Conservation (phyloP, 129 eudicot species). For the Cynara cardunculus region DNA sequence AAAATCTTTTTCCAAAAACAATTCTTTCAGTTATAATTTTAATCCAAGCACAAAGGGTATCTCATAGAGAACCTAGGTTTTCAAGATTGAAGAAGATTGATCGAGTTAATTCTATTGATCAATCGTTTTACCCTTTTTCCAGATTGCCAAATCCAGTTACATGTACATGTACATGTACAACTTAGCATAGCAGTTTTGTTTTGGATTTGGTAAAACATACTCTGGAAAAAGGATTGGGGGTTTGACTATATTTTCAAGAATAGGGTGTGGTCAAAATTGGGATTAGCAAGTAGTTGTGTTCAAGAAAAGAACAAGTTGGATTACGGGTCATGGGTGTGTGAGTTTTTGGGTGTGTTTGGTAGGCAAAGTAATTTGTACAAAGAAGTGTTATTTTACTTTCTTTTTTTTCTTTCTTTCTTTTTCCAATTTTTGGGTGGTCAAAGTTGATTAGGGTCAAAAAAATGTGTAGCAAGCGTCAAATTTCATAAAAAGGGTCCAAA, state of each 20-base stretch:
- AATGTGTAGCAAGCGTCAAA: not conserved
- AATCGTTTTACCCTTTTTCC: not conserved
- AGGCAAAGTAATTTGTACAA: conserved; percentile 5
- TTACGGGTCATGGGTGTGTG: not conserved
- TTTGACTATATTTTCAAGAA: conserved; percentile 18
- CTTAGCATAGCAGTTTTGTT: conserved; percentile 4
- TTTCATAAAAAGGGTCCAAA: conserved; percentile 1
- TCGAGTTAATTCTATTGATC: not conserved
- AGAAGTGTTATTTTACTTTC: not conserved
- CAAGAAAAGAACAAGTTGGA: conserved; percentile 18
- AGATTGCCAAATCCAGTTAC: not conserved
- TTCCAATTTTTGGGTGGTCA: conserved; percentile 6
- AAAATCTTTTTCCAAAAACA: not conserved
- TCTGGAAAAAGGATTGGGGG: conserved; percentile 6
- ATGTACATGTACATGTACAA: not conserved
- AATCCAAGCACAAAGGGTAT: not conserved
- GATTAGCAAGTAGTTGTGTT: not conserved
- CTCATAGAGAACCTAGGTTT: not conserved
- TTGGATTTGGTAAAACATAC: not conserved
- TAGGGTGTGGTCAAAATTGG: conserved; percentile 24
- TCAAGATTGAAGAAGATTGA: not conserved
- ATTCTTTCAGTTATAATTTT: not conserved
- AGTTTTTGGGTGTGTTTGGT: conserved; percentile 16
- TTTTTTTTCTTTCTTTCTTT: not conserved
- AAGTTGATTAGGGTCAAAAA: conserved; percentile 9